These are phyloP conservation scores for Heritiera fomes DNA, from an alignment of 345 rosid species.

Conservation along the genomic window DNA sequence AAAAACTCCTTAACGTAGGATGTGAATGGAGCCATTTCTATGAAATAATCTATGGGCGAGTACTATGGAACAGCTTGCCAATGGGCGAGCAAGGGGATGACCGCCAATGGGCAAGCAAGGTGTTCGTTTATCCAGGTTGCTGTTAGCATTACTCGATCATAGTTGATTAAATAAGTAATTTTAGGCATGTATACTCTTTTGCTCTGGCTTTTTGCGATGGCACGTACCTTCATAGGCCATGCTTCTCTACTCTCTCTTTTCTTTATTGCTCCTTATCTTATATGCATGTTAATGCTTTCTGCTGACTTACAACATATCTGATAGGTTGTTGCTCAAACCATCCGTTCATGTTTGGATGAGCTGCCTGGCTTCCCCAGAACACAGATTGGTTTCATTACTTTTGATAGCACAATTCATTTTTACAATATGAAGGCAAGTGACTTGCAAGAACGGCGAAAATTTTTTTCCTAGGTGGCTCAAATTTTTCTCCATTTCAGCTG, in stretches of 20 bases:
- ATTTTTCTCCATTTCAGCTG: constrained; percentile 3
- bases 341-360: constrained; percentile 90
- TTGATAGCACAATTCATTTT: constrained; percentile 94
- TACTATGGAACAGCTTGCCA: no score
- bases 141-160: neutral
- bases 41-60: no score
- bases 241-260: neutral
- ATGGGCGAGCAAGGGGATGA: no score
- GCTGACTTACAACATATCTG: constrained; percentile 16
- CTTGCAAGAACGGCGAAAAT: constrained; percentile 16
- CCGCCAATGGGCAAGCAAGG: no score
- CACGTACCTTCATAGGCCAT: neutral
- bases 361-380: constrained; percentile 97
- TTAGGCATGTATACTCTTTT: neutral
- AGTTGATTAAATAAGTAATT: constrained; percentile 9
- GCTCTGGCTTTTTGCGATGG: constrained; percentile 8
- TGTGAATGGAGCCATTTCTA: no score
- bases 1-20: no score
- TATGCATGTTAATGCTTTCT: neutral
- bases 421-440: constrained; percentile 93
- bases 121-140: constrained; percentile 5
- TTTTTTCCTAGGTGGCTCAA: constrained; percentile 13
- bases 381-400: constrained; percentile 97
- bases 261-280: neutral
- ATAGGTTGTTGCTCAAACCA: constrained; percentile 93